Evolutionary conservation across 345 rosid species (phyloP).

Genomic region (Ceriops zippeliana): DNA sequence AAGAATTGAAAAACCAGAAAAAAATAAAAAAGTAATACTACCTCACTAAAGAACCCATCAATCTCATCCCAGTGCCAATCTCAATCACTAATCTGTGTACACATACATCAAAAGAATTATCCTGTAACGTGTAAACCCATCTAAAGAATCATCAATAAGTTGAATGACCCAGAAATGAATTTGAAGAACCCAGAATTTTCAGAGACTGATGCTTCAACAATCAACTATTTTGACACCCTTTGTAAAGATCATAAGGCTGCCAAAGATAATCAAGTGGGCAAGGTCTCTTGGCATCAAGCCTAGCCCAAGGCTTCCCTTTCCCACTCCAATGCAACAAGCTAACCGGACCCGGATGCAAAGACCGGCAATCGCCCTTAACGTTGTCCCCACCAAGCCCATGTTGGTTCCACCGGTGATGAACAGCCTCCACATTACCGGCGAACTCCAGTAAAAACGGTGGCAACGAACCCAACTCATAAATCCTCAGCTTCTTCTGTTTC

Average conservation of each 20-base stretch:
- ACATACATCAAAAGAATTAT: background rate
- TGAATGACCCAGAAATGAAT: background rate
- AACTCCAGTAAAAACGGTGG: constrained; percentile 17
- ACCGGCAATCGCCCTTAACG: constrained; percentile 6
- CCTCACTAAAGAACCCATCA: background rate
- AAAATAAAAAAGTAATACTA: background rate
- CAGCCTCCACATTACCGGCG: constrained; percentile 10
- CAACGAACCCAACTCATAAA: constrained; percentile 19
- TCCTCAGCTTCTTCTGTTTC: constrained; percentile 4
- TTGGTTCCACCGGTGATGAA: constrained; percentile 20
- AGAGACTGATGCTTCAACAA: background rate
- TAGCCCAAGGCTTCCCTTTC: constrained; percentile 20
- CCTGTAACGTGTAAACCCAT: background rate
- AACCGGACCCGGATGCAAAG: constrained; percentile 16
- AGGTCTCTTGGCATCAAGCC: constrained; percentile 11
- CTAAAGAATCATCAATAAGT: background rate
- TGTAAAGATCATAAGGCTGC: constrained; percentile 18
- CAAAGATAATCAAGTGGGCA: constrained; percentile 15
- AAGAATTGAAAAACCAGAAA: background rate
- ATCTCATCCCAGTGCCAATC: background rate
- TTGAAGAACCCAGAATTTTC: background rate
- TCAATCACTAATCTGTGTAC: constrained; percentile 1
- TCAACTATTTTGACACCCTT: background rate
- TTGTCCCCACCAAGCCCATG: constrained; percentile 19
- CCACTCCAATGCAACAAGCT: constrained; percentile 21